Evolutionary conservation across 129 eudicot species (phyloP).

Genomic region (Daucus carota): DNA sequence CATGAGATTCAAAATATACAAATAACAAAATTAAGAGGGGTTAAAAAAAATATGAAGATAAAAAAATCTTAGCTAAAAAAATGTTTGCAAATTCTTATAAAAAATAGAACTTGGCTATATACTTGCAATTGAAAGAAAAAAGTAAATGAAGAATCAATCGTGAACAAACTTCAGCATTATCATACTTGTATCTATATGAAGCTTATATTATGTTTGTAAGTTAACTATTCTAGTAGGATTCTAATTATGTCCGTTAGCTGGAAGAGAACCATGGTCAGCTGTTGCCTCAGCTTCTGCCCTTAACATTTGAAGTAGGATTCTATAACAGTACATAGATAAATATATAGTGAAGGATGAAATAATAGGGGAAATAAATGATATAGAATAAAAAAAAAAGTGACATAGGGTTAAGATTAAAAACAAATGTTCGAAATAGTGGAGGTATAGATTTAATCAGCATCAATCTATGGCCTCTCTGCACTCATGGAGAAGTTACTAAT

Average conservation of each 20-base stretch:
- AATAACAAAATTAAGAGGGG: too few relatives aligned
- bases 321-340: not conserved
- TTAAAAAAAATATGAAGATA: too few relatives aligned
- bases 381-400: not conserved
- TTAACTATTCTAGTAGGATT: not conserved
- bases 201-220: not conserved
- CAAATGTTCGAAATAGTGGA: not conserved
- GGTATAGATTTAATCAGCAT: not conserved
- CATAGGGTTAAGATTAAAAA: not conserved
- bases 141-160: too few relatives aligned
- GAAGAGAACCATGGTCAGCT: too few relatives aligned
- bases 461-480: not conserved
- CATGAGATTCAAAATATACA: too few relatives aligned
- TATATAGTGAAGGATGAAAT: not conserved
- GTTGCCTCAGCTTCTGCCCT: too few relatives aligned
- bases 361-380: not conserved
- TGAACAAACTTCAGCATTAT: too few relatives aligned
- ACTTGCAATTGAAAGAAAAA: too few relatives aligned
- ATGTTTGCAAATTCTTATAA: too few relatives aligned
- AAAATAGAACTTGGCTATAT: too few relatives aligned
- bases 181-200: too few relatives aligned
- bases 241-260: not conserved
- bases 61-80: too few relatives aligned
- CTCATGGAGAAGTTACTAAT: not conserved
- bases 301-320: not conserved